Percentiles rank a stretch among this genome's conserved stretches.
These are phyloP conservation scores for Botrytis cinerea DNA, from an alignment of 2,329 filamentous ascomycete species.

Conservation along the genomic window DNA sequence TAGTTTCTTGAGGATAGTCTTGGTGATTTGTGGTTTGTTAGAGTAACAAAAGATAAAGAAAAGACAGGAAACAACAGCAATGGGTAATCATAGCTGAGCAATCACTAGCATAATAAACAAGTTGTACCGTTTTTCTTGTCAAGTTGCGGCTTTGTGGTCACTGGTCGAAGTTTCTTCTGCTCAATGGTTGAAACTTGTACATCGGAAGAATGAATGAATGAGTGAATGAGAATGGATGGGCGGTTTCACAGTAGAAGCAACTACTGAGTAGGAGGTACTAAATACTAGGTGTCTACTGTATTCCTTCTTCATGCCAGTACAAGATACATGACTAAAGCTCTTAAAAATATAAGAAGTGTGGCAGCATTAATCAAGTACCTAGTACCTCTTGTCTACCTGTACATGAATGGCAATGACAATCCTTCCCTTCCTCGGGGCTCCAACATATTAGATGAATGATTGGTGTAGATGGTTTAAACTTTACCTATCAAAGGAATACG, in stretches of 20 bases:
- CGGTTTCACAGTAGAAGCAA: neutral
- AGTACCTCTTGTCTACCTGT: neutral
- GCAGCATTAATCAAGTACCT: neutral
- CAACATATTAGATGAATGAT: neutral
- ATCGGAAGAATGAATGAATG: neutral
- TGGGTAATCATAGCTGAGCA: neutral
- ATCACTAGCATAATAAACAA: neutral
- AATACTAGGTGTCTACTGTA: neutral
- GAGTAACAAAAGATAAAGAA: too few relatives aligned
- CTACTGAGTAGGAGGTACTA: neutral
- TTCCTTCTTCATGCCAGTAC: neutral
- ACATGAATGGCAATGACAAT: neutral
- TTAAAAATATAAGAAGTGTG: neutral
- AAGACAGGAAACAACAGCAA: neutral
- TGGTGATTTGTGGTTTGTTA: neutral
- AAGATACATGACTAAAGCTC: neutral
- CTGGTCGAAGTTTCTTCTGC: slow-evolving; percentile 11
- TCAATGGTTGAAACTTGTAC: slow-evolving; percentile 3
- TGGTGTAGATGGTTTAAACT: neutral
- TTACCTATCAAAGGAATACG: neutral
- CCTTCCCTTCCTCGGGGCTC: neutral
- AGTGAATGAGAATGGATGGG: neutral
- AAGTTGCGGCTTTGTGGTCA: slow-evolving; percentile 7
- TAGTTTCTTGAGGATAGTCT: neutral
- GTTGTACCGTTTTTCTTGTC: neutral